phyloP scores from a whole-genome alignment of 2,329 filamentous ascomycete genomes.

The Knufia petricola region DNA sequence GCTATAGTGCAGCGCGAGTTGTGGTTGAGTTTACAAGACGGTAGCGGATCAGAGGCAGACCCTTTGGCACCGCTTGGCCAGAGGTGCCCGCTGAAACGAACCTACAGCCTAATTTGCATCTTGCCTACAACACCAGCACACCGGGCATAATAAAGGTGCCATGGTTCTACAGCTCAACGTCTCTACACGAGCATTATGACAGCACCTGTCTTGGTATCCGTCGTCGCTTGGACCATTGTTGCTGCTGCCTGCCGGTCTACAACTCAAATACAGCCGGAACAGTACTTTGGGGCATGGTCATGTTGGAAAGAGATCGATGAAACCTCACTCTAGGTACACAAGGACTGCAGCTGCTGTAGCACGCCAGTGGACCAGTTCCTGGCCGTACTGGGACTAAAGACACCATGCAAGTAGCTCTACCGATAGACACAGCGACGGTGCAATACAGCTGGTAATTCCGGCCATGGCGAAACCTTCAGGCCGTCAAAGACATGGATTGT shows the following conservation, averaged over 20 bases:
- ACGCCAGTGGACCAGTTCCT: background rate
- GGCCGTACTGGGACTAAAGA: background rate
- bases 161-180: background rate
- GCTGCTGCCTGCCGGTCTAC: constrained; percentile 7
- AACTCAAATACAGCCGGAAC: constrained; percentile 10
- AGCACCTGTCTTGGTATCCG: background rate
- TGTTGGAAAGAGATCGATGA: background rate
- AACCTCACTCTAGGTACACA: background rate
- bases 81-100: constrained; percentile 9
- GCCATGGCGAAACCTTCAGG: background rate
- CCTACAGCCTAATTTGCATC: constrained; percentile 6
- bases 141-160: background rate
- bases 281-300: background rate
- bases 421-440: too few relatives aligned
- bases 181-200: background rate
- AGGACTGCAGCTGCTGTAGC: background rate
- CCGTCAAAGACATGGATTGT: background rate
- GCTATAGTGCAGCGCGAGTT: background rate
- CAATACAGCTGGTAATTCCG: background rate
- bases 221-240: background rate
- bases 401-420: too few relatives aligned
- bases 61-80: constrained; percentile 4
- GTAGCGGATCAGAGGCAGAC: background rate
- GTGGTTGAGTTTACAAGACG: background rate
- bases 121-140: background rate